These are phyloP conservation scores for Quercus tomentella DNA, from an alignment of 331 rosid species.

Conservation along the genomic window DNA sequence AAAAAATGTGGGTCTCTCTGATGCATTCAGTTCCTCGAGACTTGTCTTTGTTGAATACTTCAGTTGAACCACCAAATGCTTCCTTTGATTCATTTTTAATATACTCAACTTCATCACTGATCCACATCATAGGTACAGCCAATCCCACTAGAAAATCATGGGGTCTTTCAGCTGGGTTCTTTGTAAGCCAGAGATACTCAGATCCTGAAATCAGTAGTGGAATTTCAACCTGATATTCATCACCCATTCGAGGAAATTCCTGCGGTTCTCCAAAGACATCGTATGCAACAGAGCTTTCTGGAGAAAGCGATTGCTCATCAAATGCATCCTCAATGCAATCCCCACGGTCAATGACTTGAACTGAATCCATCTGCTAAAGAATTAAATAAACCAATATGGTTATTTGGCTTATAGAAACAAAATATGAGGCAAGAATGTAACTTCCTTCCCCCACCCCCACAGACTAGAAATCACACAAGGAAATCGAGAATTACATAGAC, in stretches of 20 bases:
- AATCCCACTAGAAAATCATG: slow-evolving; percentile 50
- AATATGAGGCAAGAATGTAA: background rate
- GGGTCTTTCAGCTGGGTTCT: slow-evolving; percentile 18
- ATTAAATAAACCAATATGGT: slow-evolving; percentile 1
- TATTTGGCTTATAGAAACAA: background rate
- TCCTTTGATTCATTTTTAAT: slow-evolving; percentile 16
- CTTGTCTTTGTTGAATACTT: slow-evolving; percentile 23
- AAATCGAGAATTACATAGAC: background rate
- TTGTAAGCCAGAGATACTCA: slow-evolving; percentile 28
- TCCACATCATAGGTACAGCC: slow-evolving; percentile 68
- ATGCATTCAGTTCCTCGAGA: slow-evolving; percentile 21
- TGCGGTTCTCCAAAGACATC: slow-evolving; percentile 63
- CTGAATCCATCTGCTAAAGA: slow-evolving; percentile 52
- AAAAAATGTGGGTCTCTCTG: slow-evolving; percentile 12
- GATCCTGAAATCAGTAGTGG: slow-evolving; percentile 41
- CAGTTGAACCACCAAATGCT: slow-evolving; percentile 21
- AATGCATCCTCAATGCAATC: slow-evolving; percentile 32
- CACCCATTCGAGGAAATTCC: slow-evolving; percentile 71
- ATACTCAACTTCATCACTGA: slow-evolving; percentile 32
- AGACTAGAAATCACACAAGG: background rate
- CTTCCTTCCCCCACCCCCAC: background rate
- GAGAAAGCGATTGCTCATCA: slow-evolving; percentile 43
- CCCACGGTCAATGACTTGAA: slow-evolving; percentile 31
- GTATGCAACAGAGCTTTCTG: slow-evolving; percentile 41
- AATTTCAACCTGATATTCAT: slow-evolving; percentile 65